Evolutionary conservation across 768 basidiomycete species (phyloP).

Genomic region (Kwoniella sp.): DNA sequence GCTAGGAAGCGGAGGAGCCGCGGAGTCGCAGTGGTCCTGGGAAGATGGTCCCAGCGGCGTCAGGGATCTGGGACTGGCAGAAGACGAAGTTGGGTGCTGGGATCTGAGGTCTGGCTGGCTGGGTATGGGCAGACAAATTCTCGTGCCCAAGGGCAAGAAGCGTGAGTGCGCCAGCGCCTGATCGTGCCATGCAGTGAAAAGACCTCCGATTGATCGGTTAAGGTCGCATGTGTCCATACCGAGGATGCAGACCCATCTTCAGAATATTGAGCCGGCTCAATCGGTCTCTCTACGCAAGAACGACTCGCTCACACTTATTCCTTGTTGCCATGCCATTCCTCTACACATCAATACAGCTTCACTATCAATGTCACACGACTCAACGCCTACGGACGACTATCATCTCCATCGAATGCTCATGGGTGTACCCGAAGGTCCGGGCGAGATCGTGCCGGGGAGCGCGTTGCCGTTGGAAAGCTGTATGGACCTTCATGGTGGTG

Average conservation of each 20-base stretch:
- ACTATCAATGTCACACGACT: constrained; percentile 21
- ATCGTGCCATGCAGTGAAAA: too few relatives aligned
- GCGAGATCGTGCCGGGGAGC: constrained; percentile 73
- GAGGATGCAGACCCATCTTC: too few relatives aligned
- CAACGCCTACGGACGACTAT: constrained; percentile 59
- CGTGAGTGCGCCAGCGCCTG: constrained; percentile 64
- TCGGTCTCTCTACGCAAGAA: too few relatives aligned
- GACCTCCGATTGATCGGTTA: too few relatives aligned
- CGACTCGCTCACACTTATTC: too few relatives aligned
- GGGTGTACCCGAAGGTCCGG: constrained; percentile 83
- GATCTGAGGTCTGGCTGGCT: constrained; percentile 55
- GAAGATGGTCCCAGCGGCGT: constrained; percentile 62
- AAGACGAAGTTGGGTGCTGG: constrained; percentile 53
- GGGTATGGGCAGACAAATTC: constrained; percentile 75
- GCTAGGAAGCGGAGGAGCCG: constrained; percentile 70
- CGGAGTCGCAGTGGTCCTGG: constrained; percentile 73
- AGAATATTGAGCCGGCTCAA: too few relatives aligned
- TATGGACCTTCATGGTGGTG: constrained; percentile 88
- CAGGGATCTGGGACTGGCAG: constrained; percentile 46
- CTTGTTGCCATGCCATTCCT: background rate
- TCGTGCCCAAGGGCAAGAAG: constrained; percentile 69
- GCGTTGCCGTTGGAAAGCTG: constrained; percentile 94
- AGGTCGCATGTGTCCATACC: too few relatives aligned
- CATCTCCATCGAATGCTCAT: constrained; percentile 74
- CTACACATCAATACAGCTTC: constrained; percentile 18